Percentiles rank a stretch among this genome's conserved stretches.
Evolutionary conservation across 2,329 filamentous ascomycete genomes (phyloP).

Genomic region (Nemania sp.): DNA sequence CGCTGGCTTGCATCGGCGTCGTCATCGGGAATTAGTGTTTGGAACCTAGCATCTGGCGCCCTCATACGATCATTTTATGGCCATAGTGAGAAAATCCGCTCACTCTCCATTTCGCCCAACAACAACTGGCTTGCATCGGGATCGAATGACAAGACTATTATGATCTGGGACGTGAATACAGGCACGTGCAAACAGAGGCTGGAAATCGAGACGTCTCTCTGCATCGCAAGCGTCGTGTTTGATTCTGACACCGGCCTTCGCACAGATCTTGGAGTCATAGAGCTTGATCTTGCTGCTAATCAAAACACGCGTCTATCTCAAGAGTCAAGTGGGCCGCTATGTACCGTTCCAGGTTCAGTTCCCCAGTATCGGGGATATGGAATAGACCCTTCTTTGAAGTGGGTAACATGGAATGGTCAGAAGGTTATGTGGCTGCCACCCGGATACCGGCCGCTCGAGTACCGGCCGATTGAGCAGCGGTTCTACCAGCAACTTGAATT

Average conservation of each 20-base stretch:
- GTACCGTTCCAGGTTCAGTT: neutral
- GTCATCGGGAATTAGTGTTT: too few species aligned
- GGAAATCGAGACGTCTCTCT: neutral
- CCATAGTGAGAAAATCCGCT: too few species aligned
- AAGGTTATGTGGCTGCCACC: neutral
- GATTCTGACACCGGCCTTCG: neutral
- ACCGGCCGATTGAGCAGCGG: too few species aligned
- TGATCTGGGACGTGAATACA: neutral
- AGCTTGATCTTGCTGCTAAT: neutral
- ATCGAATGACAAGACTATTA: neutral
- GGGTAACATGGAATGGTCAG: neutral
- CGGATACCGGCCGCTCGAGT: neutral
- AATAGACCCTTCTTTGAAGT: neutral
- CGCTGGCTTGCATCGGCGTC: too few species aligned
- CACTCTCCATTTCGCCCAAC: too few species aligned
- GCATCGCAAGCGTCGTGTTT: neutral
- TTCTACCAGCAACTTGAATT: too few species aligned
- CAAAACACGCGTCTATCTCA: neutral
- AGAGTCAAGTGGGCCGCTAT: too few species aligned
- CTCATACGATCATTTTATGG: too few species aligned
- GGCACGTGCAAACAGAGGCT: neutral
- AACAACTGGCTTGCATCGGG: neutral
- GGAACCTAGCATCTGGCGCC: too few species aligned
- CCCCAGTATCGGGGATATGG: neutral
- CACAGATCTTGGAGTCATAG: neutral